Conservation (phyloP, 2,329 filamentous ascomycete genomes). For the Sporothrix sp. region DNA sequence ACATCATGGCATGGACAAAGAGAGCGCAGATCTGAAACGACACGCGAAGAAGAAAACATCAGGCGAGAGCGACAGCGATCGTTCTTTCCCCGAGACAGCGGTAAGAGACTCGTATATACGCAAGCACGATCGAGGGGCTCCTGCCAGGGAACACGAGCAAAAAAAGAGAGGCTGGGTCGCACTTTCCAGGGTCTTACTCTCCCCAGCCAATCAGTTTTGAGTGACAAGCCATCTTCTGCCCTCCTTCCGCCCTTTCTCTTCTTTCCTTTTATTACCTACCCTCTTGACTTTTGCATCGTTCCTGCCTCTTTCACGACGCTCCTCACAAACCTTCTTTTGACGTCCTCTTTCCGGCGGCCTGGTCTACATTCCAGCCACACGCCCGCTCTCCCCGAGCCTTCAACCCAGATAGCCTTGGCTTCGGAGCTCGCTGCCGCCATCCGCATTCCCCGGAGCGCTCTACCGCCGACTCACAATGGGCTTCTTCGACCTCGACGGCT, state of each 20-base stretch:
- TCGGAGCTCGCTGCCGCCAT: background rate
- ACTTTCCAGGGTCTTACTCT: background rate
- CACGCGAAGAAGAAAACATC: too few relatives aligned
- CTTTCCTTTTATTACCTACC: background rate
- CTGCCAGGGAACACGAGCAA: background rate
- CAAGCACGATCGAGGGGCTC: background rate
- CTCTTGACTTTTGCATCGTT: too few relatives aligned
- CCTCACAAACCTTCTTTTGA: background rate
- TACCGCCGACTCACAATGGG: too few relatives aligned
- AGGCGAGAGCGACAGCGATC: too few relatives aligned
- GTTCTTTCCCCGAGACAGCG: too few relatives aligned
- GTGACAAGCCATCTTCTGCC: background rate
- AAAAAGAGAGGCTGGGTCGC: conserved; percentile 6
- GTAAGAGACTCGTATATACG: too few relatives aligned
- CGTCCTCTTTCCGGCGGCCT: background rate
- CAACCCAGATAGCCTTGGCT: background rate
- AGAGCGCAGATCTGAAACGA: too few relatives aligned
- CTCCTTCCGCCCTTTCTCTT: background rate
- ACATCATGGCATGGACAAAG: too few relatives aligned
- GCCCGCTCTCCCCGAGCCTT: background rate
- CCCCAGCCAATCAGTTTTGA: background rate
- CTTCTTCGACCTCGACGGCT: conserved; percentile 26
- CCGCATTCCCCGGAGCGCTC: too few relatives aligned
- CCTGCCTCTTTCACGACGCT: background rate
- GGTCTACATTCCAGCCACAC: conserved; percentile 3